phyloP scores from a whole-genome alignment of 2,329 filamentous ascomycete genomes.

The Penicillium sp. region DNA sequence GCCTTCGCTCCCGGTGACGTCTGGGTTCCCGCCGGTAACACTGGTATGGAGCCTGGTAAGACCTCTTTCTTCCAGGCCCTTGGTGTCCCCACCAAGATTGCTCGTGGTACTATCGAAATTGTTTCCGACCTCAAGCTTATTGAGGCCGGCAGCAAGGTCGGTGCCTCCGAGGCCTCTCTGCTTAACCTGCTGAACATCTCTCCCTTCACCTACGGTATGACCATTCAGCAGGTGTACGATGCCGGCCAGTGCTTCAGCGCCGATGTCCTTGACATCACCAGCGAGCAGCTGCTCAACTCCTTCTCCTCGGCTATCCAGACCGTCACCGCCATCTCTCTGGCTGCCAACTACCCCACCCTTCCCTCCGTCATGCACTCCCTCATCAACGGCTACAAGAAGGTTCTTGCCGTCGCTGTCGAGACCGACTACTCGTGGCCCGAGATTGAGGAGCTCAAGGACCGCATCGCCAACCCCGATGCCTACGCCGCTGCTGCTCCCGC shows the following conservation, averaged over 20 bases:
- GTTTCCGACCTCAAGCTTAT: slow-evolving; percentile 96
- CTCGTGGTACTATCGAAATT: slow-evolving; percentile 99
- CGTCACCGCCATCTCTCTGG: slow-evolving; percentile 87
- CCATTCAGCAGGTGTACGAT: slow-evolving; percentile 94
- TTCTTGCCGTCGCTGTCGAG: slow-evolving; percentile 75
- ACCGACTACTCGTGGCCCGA: slow-evolving; percentile 92
- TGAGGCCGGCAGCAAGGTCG: slow-evolving; percentile 88
- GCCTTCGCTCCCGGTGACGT: slow-evolving; percentile 91
- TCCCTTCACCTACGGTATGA: slow-evolving; percentile 99
- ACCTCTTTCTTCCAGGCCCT: slow-evolving; percentile 99
- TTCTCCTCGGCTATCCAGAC: slow-evolving; percentile 78
- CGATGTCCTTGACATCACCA: slow-evolving; percentile 83
- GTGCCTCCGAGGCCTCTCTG: slow-evolving; percentile 95
- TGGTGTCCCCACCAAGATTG: slow-evolving; percentile 99
- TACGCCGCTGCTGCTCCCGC: slow-evolving; percentile 80
- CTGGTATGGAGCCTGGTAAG: slow-evolving; percentile 99
- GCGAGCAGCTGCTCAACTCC: slow-evolving; percentile 84
- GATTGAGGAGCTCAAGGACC: slow-evolving; percentile 98
- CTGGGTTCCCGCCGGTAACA: slow-evolving; percentile 96
- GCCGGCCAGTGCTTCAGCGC: slow-evolving; percentile 87
- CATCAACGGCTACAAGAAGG: slow-evolving; percentile 98
- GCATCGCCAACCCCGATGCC: slow-evolving; percentile 96
- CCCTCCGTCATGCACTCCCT: slow-evolving; percentile 95
- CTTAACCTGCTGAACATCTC: slow-evolving; percentile 99
- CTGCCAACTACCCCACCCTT: slow-evolving; percentile 89